Evolutionary conservation across 148 eudicot species (phyloP), one percentile per base, ranked within the genome.

Genomic region (Rhododendron williamsianum): DNA sequence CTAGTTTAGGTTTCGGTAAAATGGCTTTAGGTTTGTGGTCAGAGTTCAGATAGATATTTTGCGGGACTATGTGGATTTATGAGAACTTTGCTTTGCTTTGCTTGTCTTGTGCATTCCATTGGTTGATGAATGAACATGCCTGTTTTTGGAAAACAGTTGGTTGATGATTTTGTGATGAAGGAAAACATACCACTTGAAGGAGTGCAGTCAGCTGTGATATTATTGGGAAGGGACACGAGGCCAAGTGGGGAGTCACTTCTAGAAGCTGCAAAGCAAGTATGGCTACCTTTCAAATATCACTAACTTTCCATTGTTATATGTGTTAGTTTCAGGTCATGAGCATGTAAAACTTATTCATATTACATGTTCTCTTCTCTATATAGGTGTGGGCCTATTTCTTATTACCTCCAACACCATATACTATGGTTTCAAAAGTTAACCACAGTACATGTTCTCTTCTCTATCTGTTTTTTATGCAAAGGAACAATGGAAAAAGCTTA

Each of bases 151-250:
- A 33, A 87, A 87, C 94, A 97, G 99, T 84, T 95, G 85, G 89
- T 97, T 73, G 92, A 90, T 84, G 94, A 92, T 43, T 95, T 97
- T 89, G 90, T 89, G 83, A 91, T 89, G 83, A 93, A 95, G 93
- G 98, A 95, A 90, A 82, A 84, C 63, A 94, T 97, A 85, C 85
- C 85, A 30, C 88, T 94, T 86, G 93, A 90, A 76, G 92, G 89
- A 87, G 87, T 81, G 51, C 72, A 36, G 60, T 76, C 84, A 19
- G 94, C 93, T 18, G 94, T 91, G 89, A 84, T 97, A 43, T 87
- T 97, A 41, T 86, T 97, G 86, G 99, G 96, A 87, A 94, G 99
- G 91, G 99, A 97, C 89, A 95, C 99, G 4, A 92, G 98, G 89
- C 99, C 99, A 38, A 97, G 99, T 83, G 99, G 99, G 77, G 92